Conservation (phyloP, 306 rosid genomes). For the Lithocarpus polystachyus region DNA sequence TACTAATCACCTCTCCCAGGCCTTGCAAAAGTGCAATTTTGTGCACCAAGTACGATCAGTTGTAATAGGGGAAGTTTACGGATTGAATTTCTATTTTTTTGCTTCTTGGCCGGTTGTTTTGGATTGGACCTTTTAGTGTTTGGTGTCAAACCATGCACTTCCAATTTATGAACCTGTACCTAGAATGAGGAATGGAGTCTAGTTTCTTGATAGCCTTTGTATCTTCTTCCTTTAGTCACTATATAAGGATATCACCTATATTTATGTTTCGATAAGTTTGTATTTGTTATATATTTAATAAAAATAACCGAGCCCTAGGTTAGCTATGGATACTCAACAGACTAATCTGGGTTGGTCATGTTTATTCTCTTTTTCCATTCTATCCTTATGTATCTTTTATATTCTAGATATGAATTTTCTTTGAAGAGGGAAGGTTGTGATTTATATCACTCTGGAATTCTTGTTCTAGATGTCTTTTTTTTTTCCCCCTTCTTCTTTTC, state of each 20-base stretch:
- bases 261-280: neutral
- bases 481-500: neutral
- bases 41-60: too few species aligned
- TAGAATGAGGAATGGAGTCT: conserved; percentile 5
- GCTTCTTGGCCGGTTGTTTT: conserved; percentile 4
- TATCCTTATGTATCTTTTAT: too few species aligned
- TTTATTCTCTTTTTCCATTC: too few species aligned
- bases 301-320: too few species aligned
- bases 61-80: neutral
- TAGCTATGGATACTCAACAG: too few species aligned
- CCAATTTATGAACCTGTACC: neutral
- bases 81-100: neutral
- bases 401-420: neutral
- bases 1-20: too few species aligned
- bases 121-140: conserved; percentile 5
- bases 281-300: neutral
- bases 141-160: conserved; percentile 2
- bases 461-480: neutral
- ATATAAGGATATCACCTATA: neutral
- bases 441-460: neutral
- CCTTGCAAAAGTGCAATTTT: too few species aligned
- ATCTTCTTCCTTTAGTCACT: conserved; percentile 4
- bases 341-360: too few species aligned
- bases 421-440: neutral
- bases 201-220: conserved; percentile 10